Base-by-base conservation (phyloP, 306 rosid species). In the Citrullus colocynthis region DNA sequence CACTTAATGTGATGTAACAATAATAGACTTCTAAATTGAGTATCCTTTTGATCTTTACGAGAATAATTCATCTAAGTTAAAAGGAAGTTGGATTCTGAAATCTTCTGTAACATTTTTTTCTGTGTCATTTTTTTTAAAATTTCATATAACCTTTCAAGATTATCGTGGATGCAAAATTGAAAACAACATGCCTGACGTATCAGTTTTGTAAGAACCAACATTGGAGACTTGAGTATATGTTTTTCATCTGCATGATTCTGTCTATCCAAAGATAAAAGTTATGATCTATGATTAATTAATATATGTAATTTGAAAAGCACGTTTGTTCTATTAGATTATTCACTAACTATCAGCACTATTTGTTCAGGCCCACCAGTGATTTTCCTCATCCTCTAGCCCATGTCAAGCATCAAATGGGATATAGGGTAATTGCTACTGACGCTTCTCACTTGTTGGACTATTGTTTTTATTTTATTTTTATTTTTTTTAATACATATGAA, bases 331-430 rank as follows among this genome's bases (percentile, higher is more conserved):
- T 24, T 24, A 24, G 44, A 75, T 75, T 75, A n/a, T 75, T 7
- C 65, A 55, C 12, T 55, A 75, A 30, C 36, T 34, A 54, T 54
- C 65, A 7, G 57, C 21, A 20, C 28, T 73, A n/a, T 79, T 78
- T 71, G 84, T 84, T 32, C 86, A 94, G 97, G 83, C 98, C 97
- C 81, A 94, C 98, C 28, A 89, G 83, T 83, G 97, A 94, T 83
- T 94, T 92, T 57, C 93, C 96, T 36, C 98, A 94, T 81, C 97
- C 98, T 89, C 89, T 94, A 70, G 89, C 97, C 56, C 93, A 97
- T 81, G 96, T 90, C 75, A 90, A 76, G 85, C 94, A 87, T 80
- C 87, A 66, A 57, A 80, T 89, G 81, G 93, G 87, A 81, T 85
- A 90, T 82, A 92, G 85, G 85, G 98, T 92, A 80, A 90, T 96